These are phyloP conservation scores for Geotrichum australiense DNA, from an alignment of 1,139 yeast species.

Conservation along the genomic window DNA sequence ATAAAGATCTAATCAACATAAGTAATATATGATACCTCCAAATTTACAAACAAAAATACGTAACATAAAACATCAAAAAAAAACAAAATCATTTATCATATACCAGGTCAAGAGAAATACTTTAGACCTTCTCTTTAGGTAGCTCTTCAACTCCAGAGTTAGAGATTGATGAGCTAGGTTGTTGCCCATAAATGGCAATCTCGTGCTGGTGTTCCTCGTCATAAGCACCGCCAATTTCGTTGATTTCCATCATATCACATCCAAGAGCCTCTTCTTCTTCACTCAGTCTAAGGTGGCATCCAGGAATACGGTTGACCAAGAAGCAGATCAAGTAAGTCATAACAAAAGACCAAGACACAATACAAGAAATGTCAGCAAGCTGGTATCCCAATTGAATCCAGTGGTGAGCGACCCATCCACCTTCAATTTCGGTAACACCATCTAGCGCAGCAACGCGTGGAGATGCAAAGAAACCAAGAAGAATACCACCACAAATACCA, in stretches of 20 bases:
- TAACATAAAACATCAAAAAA: too few relatives aligned
- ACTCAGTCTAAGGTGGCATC: conserved; percentile 67
- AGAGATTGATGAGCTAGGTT: too few relatives aligned
- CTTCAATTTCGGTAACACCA: conserved; percentile 62
- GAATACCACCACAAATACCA: conserved; percentile 79
- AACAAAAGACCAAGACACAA: conserved; percentile 62
- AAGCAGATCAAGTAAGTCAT: conserved; percentile 74
- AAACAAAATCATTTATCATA: too few relatives aligned
- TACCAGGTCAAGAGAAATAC: too few relatives aligned
- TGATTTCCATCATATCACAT: conserved; percentile 48
- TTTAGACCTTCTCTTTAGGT: too few relatives aligned
- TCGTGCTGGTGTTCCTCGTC: conserved; percentile 2
- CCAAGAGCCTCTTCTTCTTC: conserved; percentile 85
- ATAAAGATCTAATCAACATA: too few relatives aligned
- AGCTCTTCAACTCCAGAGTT: too few relatives aligned
- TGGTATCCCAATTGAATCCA: conserved; percentile 89
- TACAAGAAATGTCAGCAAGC: conserved; percentile 71
- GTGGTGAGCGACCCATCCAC: conserved; percentile 91
- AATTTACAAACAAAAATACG: too few relatives aligned
- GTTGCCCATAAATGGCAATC: not conserved
- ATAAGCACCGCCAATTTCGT: conserved; percentile 12
- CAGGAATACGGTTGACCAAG: conserved; percentile 72
- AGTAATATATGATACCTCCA: too few relatives aligned
- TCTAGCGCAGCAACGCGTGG: conserved; percentile 86
- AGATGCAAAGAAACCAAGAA: conserved; percentile 83